A percentile compares a stretch with the other conserved stretches of the same genome.
phyloP scores from a whole-genome alignment of 352 stramenopile species.

The Pythium grandisporangium region DNA sequence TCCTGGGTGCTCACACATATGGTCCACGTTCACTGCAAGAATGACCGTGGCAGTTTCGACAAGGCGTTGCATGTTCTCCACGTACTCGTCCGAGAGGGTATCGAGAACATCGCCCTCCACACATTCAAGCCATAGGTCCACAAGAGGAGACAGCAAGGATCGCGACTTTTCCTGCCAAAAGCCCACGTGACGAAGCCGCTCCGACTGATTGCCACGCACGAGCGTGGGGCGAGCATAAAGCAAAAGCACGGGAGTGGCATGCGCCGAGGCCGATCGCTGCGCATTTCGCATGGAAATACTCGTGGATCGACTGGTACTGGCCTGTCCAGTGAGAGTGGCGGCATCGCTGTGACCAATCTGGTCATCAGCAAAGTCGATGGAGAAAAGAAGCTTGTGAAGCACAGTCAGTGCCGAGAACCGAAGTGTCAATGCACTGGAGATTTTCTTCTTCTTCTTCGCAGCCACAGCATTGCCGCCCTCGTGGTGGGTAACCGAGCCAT shows the following conservation, averaged over 20 bases:
- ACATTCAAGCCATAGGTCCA: constrained; percentile 75
- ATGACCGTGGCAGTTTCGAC: constrained; percentile 62
- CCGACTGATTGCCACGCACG: constrained; percentile 20
- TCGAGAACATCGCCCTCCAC: constrained; percentile 40
- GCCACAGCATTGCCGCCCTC: no score
- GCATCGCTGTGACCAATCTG: neutral
- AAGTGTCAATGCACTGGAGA: constrained; percentile 31
- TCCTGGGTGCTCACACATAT: constrained; percentile 10
- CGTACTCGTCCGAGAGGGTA: constrained; percentile 40
- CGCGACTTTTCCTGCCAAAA: constrained; percentile 73
- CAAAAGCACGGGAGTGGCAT: constrained; percentile 29
- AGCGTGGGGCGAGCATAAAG: constrained; percentile 35
- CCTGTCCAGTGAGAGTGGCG: no score
- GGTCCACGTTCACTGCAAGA: constrained; percentile 31
- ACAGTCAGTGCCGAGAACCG: constrained; percentile 54
- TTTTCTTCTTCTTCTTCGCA: constrained; percentile 32
- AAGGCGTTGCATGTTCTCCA: constrained; percentile 73
- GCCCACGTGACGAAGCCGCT: constrained; percentile 18
- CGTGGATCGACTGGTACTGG: constrained; percentile 1
- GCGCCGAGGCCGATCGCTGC: constrained; percentile 10
- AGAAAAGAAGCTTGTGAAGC: constrained; percentile 52
- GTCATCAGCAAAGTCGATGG: constrained; percentile 24
- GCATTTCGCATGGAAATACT: constrained; percentile 2
- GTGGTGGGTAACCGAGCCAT: neutral
- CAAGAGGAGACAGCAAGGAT: constrained; percentile 36